phyloP scores from a whole-genome alignment of 2,329 filamentous ascomycete species.

The Trichoderma polysporum region DNA sequence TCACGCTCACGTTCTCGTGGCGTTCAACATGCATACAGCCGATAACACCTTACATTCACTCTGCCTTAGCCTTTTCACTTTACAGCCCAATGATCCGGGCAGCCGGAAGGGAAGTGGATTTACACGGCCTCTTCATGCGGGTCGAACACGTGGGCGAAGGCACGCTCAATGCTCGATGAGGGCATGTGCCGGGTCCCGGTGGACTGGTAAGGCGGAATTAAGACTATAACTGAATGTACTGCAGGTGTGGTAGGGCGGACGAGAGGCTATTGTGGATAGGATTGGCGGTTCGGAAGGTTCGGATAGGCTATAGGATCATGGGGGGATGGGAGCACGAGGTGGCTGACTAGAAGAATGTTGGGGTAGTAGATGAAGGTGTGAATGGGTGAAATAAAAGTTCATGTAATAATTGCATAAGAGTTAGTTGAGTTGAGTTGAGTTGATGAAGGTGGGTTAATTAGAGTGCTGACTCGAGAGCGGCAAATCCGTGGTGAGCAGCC shows the following conservation, averaged over 20 bases:
- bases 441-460: not conserved
- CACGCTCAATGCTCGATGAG: not conserved
- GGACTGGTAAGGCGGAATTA: too few species aligned
- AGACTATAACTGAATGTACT: too few species aligned
- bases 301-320: not conserved
- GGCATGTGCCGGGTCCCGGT: not conserved
- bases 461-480: not conserved
- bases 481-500: not conserved
- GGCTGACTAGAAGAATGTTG: too few species aligned
- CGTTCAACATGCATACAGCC: not conserved
- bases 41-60: not conserved
- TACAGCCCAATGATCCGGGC: not conserved
- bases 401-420: not conserved
- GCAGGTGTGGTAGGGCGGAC: too few species aligned
- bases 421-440: not conserved
- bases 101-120: not conserved
- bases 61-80: not conserved
- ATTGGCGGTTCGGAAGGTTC: slow-evolving; percentile 6
- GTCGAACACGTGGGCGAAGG: not conserved
- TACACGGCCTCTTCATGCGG: too few species aligned
- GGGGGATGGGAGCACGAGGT: not conserved
- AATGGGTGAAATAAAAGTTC: not conserved
- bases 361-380: not conserved
- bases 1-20: not conserved
- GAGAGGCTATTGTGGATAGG: too few species aligned